Base-by-base conservation (phyloP, 192 early-diverging fungal species). In the Linnemannia schmuckeri region DNA sequence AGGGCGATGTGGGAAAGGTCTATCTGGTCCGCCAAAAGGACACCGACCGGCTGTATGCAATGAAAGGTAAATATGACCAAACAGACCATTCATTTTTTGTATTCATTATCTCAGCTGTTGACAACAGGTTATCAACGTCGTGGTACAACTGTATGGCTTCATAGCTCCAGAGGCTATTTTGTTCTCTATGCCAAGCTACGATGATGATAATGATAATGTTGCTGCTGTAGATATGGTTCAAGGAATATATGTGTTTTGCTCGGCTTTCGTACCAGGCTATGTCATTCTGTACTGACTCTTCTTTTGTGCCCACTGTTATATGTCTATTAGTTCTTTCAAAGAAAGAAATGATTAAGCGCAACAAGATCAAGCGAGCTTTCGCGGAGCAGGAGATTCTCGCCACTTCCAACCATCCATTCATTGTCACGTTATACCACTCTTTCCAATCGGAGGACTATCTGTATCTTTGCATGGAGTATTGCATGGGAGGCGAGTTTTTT, bases 1-100 rank as follows among this genome's bases (percentile, higher is more conserved):
- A 98, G 89, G 98, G 98, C 69, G 98, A 98, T 83, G 98, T 99
- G 52, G 98, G 98, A 37, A 97, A 96, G 81, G 98, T 99, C 17
- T 99, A 97, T 81, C 89, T 99, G 82, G 98, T 99, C 63, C 93
- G 94, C 44, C 93, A 96, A 85, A 97, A 97, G 87, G 92, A 94
- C 61, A 90, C 93, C 3, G 92, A 92, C 71, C 94, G 94, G 84
- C 93, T 98, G 49, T 99, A 95, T 88, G 98, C 98, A 24, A 99
- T 99, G 98, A 99, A 99, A 93, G 94, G 94, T 95, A 81, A 57
- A 24, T 22, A 70, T 46, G 35, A 8, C n/a, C 22, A 44, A 4
- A 13, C 30, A 13, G 61, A 30, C 55, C 3, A 71, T 71, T 6
- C 0, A 18, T 20, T 0, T 71, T 71, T 41, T 35, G 27, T 71